phyloP scores from a whole-genome alignment of 371 early-diverging fungal species.

The Chytridium lagenaria region DNA sequence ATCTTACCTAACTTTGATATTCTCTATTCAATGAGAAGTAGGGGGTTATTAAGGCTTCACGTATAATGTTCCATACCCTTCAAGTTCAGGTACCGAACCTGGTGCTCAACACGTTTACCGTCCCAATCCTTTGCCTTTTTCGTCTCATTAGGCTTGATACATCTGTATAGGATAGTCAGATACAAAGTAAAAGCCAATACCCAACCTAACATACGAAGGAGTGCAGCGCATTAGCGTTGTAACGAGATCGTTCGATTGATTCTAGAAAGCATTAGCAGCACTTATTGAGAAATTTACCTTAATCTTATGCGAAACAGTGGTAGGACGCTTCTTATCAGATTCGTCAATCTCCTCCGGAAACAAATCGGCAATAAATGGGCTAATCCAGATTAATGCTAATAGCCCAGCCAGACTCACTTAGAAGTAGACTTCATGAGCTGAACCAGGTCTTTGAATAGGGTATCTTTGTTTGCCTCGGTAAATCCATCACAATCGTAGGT shows the following conservation, averaged over 20 bases:
- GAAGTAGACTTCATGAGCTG: slow-evolving; percentile 69
- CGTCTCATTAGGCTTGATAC: slow-evolving; percentile 98
- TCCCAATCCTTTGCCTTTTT: slow-evolving; percentile 92
- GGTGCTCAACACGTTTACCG: slow-evolving; percentile 89
- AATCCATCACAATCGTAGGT: slow-evolving; percentile 93
- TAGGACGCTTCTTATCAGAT: slow-evolving; percentile 83
- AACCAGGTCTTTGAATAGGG: slow-evolving; percentile 83
- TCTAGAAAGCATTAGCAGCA: slow-evolving; percentile 31
- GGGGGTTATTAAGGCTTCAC: not conserved
- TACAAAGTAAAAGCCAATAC: not conserved
- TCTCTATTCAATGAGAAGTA: slow-evolving; percentile 62
- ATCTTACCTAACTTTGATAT: slow-evolving; percentile 85
- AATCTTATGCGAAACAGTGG: slow-evolving; percentile 61
- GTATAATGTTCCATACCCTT: slow-evolving; percentile 32
- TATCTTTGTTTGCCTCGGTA: slow-evolving; percentile 99
- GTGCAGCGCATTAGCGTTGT: slow-evolving; percentile 92
- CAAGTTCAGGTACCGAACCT: slow-evolving; percentile 94
- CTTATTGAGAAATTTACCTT: slow-evolving; percentile 74
- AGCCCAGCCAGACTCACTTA: slow-evolving; percentile 33
- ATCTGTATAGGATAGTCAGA: slow-evolving; percentile 41
- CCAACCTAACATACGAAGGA: slow-evolving; percentile 93
- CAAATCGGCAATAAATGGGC: slow-evolving; percentile 50
- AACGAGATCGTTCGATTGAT: slow-evolving; percentile 73
- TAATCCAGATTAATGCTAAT: slow-evolving; percentile 24
- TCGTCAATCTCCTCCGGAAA: slow-evolving; percentile 91